Evolutionary conservation across 164 flowering plant genomes (phyloP).

Genomic region (Cinnamomum micranthum): DNA sequence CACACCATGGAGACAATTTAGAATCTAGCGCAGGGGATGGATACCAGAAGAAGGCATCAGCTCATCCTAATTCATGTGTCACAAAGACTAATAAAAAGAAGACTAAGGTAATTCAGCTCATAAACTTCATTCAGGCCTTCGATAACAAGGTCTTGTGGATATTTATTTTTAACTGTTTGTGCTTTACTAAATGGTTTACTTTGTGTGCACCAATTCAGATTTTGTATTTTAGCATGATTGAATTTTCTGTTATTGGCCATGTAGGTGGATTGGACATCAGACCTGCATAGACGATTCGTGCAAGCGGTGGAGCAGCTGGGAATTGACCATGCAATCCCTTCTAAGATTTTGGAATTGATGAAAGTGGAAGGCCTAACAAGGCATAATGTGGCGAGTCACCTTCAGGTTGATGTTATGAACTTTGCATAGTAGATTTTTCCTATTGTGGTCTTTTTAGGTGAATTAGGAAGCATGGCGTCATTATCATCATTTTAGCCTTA

Average conservation of each 20-base stretch:
- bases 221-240: too few species aligned
- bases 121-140: background rate
- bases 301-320: slow-evolving; percentile 81
- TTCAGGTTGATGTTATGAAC: slow-evolving; percentile 48
- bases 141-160: background rate
- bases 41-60: slow-evolving; percentile 27
- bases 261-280: slow-evolving; percentile 90
- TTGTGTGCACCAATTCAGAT: background rate
- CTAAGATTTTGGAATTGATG: slow-evolving; percentile 76
- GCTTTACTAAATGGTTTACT: background rate
- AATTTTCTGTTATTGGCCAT: background rate
- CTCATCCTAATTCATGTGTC: slow-evolving; percentile 25
- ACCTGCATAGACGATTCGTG: slow-evolving; percentile 73
- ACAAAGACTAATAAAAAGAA: slow-evolving; percentile 43
- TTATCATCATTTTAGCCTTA: too few species aligned
- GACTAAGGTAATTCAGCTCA: slow-evolving; percentile 37
- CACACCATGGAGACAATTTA: slow-evolving; percentile 16
- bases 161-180: background rate
- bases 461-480: background rate
- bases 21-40: slow-evolving; percentile 14
- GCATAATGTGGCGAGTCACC: slow-evolving; percentile 89
- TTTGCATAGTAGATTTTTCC: background rate
- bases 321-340: slow-evolving; percentile 81
- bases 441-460: background rate
- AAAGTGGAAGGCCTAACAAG: slow-evolving; percentile 78